Evolutionary conservation across 2,329 filamentous ascomycete species (phyloP), one percentile per base, ranked within the genome.

Genomic region (Colletotrichum chlorophyti): DNA sequence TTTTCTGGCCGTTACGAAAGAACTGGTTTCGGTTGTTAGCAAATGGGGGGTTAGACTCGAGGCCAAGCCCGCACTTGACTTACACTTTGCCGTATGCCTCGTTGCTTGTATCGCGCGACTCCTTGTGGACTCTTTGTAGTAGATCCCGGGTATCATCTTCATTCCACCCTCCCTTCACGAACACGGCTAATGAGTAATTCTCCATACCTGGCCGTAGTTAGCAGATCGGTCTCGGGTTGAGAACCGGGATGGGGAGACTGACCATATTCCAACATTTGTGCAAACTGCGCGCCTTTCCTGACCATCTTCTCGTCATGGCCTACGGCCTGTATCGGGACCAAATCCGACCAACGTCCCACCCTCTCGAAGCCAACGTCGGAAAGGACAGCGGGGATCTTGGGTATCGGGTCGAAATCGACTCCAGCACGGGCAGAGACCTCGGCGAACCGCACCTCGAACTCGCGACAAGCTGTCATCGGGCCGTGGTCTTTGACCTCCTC

Each of bases 371-470:
- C 76, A 4, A 74, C 63, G 0, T 70, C 68, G 4, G 69, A 53
- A 14, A 79, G 65, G 64, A 70, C 74, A 8, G 65, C 65, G 6
- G 71, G 65, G 1, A 74, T 68, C 15, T 65, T 68, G 4, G 74
- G 72, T 11, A 72, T 68, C 0, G 77, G 76, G 52, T 77, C 76
- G 45, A 73, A 76, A 38, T 79, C 72, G 14, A 79, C 65, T 9
- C 70, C 72, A 14, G 72, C 63, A 14, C 65, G 64, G 11, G 62
- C 55, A 24, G 63, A 55, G 53, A 71, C 62, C 11, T 69, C 65
- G 8, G 55, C 64, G 38, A 71, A 75, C 2, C 68, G 43, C 38
- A 60, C 64, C n/a, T 75, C 65, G 48, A 73, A 76, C 47, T 73
- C 72, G 12, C 68, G 69, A 29, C 71, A 76, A 3, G 47, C 58